Conservation (phyloP, 768 basidiomycete genomes). For the Dioszegia aurantiaca region DNA sequence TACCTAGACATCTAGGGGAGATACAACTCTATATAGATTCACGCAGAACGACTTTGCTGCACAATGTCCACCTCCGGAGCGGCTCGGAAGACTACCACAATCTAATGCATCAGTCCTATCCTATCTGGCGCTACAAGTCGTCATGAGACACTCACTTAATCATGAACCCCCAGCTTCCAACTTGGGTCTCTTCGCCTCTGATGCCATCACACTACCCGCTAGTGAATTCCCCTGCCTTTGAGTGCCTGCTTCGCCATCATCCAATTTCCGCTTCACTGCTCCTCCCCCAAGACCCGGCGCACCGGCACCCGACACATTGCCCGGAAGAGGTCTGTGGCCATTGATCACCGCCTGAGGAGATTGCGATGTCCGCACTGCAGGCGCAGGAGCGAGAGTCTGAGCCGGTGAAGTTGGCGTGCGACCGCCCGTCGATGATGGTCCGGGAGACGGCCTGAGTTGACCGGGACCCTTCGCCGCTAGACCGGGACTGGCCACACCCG, state of each 20-base stretch:
- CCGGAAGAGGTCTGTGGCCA: not conserved
- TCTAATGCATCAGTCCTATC: too few relatives aligned
- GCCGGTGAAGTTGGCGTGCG: not conserved
- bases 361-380: not conserved
- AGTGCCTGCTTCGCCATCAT: conserved; percentile 11
- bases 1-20: not conserved
- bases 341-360: not conserved
- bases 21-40: not conserved
- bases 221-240: not conserved
- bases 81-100: too few relatives aligned
- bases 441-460: not conserved
- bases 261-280: conserved; percentile 27
- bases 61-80: too few relatives aligned
- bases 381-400: too few relatives aligned
- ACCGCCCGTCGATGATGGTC: not conserved
- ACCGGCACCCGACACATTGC: not conserved
- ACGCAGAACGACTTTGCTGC: too few relatives aligned
- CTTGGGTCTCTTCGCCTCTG: conserved; percentile 33
- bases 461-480: not conserved
- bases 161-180: conserved; percentile 19
- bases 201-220: conserved; percentile 8
- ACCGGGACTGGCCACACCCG: not conserved
- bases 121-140: too few relatives aligned
- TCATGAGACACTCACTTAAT: too few relatives aligned
- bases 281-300: conserved; percentile 1